Evolutionary conservation across 1,139 yeast genomes (phyloP), one percentile per base, ranked within the genome.

Genomic region (Debaryomycetaceae sp.): DNA sequence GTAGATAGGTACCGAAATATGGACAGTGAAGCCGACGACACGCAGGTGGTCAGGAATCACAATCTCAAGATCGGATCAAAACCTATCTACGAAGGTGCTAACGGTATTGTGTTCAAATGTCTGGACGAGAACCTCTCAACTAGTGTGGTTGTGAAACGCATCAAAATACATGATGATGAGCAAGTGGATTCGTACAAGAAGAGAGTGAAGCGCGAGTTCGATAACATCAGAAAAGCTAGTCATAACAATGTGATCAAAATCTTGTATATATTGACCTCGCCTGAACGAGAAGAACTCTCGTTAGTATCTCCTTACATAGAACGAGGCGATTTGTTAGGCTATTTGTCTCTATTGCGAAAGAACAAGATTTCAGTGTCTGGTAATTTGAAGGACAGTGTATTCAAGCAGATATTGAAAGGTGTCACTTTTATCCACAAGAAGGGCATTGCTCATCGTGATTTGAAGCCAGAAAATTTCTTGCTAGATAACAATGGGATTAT

Each of bases 381-480:
- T 15, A 62, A 66, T 42, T 44, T 70, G 36, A 72, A 70, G 41
- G 81, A 77, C 48, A 61, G 65, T 17, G 53, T 76, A 1, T 77
- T 77, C 53, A 67, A 69, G 50, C 79, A 76, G 46, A 63, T 76
- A 3, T 59, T 72, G 8, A 61, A 62, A 37, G 81, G 77, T 0
- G 74, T 77, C 6, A 58, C 64, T 33, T 73, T 56, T 46, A 54
- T 78, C 30, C 83, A 78, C 50, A 43, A 56, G 5, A 56, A 63
- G 17, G 56, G 59, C 14, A 67, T 78, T 4, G 73, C 65, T 5
- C 83, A 78, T 51, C 56, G 82, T 13, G 83, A 78, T 49, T 56
- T 78, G 35, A 78, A 78, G 50, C 82, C 82, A 1, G 83, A 78
- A 47, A 78, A 78, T 50, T 63, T 73, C 30, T 51, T 78, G 28